Conservation (phyloP, 1,139 yeast species). For the Lizanozyma gosingica region DNA sequence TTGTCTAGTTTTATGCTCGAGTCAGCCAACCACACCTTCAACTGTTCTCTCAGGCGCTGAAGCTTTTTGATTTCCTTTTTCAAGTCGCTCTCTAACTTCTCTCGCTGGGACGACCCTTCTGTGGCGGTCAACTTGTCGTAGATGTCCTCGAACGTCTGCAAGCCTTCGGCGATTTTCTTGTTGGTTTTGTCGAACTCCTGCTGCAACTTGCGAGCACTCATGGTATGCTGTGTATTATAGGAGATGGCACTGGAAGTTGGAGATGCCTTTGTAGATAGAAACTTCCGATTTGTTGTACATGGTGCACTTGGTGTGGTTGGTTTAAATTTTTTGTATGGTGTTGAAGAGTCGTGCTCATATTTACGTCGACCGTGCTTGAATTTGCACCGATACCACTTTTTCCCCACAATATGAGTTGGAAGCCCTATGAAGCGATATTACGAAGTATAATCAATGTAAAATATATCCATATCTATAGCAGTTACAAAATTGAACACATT, state of each 20-base stretch:
- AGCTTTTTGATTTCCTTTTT: constrained; percentile 94
- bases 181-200: constrained; percentile 88
- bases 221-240: too few species aligned
- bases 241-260: background rate
- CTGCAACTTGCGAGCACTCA: background rate
- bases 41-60: constrained; percentile 91
- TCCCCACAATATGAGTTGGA: too few species aligned
- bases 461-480: too few species aligned
- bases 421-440: too few species aligned
- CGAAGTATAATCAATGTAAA: too few species aligned
- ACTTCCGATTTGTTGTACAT: too few species aligned
- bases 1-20: constrained; percentile 90
- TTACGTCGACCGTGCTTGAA: background rate
- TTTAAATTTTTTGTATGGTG: background rate
- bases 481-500: too few species aligned
- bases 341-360: background rate
- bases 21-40: constrained; percentile 91
- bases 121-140: constrained; percentile 80
- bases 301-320: too few species aligned
- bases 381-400: background rate
- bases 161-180: constrained; percentile 92
- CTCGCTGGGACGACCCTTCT: constrained; percentile 84
- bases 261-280: too few species aligned
- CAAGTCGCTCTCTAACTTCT: constrained; percentile 85
- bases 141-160: constrained; percentile 74